phyloP scores from a whole-genome alignment of 257 asterid genomes.

The Lycium barbarum region DNA sequence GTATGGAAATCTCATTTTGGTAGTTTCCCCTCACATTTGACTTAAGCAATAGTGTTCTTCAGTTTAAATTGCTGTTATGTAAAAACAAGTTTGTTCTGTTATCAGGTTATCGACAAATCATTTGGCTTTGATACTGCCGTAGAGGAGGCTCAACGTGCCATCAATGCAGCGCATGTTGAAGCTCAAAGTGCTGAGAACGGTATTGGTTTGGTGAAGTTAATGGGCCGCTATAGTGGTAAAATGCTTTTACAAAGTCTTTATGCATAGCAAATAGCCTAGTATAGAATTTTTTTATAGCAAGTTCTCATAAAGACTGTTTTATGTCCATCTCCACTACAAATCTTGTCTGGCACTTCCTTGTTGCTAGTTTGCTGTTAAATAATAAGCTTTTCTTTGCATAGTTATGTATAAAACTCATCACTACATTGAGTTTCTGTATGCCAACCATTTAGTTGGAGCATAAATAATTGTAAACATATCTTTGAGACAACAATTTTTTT shows the following conservation, averaged over 20 bases:
- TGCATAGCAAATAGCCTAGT: conserved; percentile 1
- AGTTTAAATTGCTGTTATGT: conserved; percentile 9
- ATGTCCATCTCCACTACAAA: background rate
- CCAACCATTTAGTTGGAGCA: background rate
- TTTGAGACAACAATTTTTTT: background rate
- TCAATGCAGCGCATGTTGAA: conserved; percentile 97
- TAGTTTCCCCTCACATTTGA: background rate
- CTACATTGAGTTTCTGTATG: background rate
- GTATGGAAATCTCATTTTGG: background rate
- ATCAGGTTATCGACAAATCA: conserved; percentile 85
- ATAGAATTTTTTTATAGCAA: background rate
- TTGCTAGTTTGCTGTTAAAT: background rate
- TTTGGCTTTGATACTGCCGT: conserved; percentile 96
- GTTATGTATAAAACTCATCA: background rate
- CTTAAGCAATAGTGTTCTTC: conserved; percentile 13
- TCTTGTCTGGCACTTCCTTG: conserved; percentile 11
- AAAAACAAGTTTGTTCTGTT: conserved; percentile 32
- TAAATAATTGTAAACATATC: background rate
- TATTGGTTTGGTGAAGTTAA: conserved; percentile 89
- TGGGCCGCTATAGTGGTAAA: conserved; percentile 94
- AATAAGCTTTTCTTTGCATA: conserved; percentile 2
- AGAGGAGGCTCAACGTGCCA: conserved; percentile 97
- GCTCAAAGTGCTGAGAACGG: conserved; percentile 94
- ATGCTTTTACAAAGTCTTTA: conserved; percentile 31
- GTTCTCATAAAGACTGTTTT: background rate